Percentiles rank a stretch among this genome's conserved stretches.
Conservation (phyloP, 495 filamentous ascomycete genomes). For the Hyaloscypha variabilis region DNA sequence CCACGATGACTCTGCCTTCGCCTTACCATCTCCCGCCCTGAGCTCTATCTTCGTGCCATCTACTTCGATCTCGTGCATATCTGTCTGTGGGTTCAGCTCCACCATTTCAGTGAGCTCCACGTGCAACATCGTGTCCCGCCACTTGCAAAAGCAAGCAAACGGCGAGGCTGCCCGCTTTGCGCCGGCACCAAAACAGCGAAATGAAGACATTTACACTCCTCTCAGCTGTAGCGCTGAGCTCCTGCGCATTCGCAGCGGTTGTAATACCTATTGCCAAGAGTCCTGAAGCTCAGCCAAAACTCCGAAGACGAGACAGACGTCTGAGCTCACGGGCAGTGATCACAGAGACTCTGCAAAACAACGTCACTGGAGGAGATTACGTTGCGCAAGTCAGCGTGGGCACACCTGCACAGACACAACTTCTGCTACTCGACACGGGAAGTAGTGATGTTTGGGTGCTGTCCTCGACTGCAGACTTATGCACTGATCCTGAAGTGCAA, state of each 20-base stretch:
- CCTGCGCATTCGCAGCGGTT: neutral
- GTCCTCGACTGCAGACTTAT: slow-evolving; percentile 34
- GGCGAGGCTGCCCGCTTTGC: no score
- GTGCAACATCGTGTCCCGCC: no score
- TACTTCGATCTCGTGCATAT: no score
- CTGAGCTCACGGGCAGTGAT: no score
- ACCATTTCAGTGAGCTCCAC: no score
- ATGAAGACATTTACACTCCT: neutral
- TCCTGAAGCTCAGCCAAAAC: neutral
- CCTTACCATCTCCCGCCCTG: no score
- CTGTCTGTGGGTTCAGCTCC: no score
- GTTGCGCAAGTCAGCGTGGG: slow-evolving; percentile 66
- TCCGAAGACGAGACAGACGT: neutral
- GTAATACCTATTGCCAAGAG: neutral
- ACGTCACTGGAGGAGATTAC: neutral
- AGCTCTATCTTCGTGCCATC: no score
- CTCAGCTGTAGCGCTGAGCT: neutral
- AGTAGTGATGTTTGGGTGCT: slow-evolving; percentile 83
- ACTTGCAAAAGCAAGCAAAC: no score
- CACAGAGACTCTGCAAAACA: neutral
- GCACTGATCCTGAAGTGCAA: neutral
- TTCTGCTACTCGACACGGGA: slow-evolving; percentile 68
- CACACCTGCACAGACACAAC: slow-evolving; percentile 63
- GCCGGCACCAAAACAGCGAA: no score
- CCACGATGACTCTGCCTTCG: no score